Percentiles rank a stretch among this genome's conserved stretches.
phyloP scores from a whole-genome alignment of 768 basidiomycete species.

The Tephrocybe sp. region DNA sequence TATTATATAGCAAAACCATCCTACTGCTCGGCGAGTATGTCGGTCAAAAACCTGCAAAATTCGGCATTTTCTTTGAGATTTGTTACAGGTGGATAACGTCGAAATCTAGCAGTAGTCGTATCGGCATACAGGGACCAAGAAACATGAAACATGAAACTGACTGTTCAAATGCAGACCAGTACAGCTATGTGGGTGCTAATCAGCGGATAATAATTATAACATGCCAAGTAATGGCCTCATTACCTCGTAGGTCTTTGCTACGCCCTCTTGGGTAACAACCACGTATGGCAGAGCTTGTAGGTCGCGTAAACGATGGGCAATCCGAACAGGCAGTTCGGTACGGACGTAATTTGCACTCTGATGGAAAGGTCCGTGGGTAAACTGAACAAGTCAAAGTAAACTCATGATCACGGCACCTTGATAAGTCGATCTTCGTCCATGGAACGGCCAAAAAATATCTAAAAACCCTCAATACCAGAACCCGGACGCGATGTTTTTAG shows the following conservation, averaged over 20 bases:
- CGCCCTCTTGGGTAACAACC: conserved; percentile 81
- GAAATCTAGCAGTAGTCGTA: conserved; percentile 54
- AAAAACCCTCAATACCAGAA: conserved; percentile 1
- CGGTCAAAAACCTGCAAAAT: conserved; percentile 72
- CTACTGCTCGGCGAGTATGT: conserved; percentile 75
- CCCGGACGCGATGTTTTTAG: not conserved
- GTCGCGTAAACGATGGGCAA: conserved; percentile 84
- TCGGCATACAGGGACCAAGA: not conserved
- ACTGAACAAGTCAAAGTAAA: not conserved
- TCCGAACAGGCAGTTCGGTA: conserved; percentile 82
- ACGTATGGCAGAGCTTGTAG: conserved; percentile 83
- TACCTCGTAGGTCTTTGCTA: conserved; percentile 83
- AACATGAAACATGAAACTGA: conserved; percentile 27
- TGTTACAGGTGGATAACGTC: conserved; percentile 70
- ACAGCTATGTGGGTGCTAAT: conserved; percentile 50
- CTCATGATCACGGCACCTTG: too few relatives aligned
- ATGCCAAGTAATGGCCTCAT: conserved; percentile 21
- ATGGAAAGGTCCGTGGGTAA: not conserved
- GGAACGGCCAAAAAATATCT: conserved; percentile 86
- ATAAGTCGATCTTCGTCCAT: conserved; percentile 78
- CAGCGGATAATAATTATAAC: not conserved
- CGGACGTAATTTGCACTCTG: conserved; percentile 91
- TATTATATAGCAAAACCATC: conserved; percentile 21
- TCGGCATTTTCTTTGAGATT: conserved; percentile 70
- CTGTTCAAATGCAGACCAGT: conserved; percentile 88